These are phyloP conservation scores for Rhinocladiella similis DNA, from an alignment of 2,329 filamentous ascomycete species.

Conservation along the genomic window DNA sequence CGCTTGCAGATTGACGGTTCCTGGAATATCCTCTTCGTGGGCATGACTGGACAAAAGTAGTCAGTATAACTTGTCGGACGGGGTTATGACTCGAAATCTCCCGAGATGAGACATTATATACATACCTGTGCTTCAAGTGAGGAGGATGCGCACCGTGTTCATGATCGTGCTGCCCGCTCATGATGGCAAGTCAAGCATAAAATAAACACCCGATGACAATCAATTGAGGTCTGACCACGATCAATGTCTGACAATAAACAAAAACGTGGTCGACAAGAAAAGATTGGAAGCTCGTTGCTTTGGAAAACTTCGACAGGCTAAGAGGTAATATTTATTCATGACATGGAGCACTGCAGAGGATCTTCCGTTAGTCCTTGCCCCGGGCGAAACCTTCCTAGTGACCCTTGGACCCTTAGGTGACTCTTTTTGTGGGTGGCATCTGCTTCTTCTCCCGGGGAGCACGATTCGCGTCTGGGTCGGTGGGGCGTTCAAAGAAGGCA, in stretches of 20 bases:
- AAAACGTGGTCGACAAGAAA: constrained; percentile 7
- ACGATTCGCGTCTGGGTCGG: not conserved
- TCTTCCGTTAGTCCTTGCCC: not conserved
- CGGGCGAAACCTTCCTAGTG: not conserved
- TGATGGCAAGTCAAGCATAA: constrained; percentile 1
- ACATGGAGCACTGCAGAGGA: constrained; percentile 10
- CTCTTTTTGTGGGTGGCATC: not conserved
- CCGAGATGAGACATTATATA: not conserved
- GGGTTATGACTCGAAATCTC: too few species aligned
- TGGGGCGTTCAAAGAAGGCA: not conserved
- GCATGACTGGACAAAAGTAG: constrained; percentile 47
- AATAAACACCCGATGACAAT: not conserved
- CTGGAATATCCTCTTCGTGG: constrained; percentile 57
- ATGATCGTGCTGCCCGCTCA: constrained; percentile 2
- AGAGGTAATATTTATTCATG: too few species aligned
- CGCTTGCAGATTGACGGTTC: constrained; percentile 56
- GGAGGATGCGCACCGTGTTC: constrained; percentile 15
- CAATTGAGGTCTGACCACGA: not conserved
- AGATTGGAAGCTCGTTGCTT: not conserved
- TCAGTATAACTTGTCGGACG: not conserved
- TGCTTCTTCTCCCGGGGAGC: not conserved
- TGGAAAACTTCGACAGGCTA: not conserved
- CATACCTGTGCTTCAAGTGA: constrained; percentile 25
- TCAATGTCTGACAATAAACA: not conserved
- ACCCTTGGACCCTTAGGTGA: not conserved